phyloP scores from a whole-genome alignment of 2,329 filamentous ascomycete genomes.

The Cytospora mali region DNA sequence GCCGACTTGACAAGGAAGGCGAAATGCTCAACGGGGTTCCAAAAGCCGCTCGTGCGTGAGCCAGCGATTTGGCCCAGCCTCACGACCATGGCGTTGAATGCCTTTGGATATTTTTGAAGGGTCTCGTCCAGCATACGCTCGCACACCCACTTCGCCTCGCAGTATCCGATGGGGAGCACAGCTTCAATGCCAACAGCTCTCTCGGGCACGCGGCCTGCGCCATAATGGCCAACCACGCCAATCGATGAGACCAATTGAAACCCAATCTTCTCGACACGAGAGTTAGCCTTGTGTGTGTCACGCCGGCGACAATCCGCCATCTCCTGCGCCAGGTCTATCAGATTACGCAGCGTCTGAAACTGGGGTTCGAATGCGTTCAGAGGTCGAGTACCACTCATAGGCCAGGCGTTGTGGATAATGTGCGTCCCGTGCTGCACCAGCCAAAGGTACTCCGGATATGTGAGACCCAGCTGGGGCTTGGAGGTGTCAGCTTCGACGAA shows the following conservation, averaged over 20 bases:
- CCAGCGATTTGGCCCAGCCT: constrained; percentile 58
- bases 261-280: constrained; percentile 32
- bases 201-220: constrained; percentile 45
- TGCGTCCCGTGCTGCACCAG: constrained; percentile 48
- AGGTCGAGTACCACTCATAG: constrained; percentile 47
- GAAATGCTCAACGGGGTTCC: constrained; percentile 57
- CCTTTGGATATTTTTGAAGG: constrained; percentile 42
- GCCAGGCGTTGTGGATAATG: constrained; percentile 56
- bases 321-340: constrained; percentile 47
- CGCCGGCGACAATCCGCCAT: neutral
- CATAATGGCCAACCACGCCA: constrained; percentile 38
- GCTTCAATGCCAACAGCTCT: constrained; percentile 40
- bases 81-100: constrained; percentile 47
- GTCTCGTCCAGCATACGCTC: constrained; percentile 54
- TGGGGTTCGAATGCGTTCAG: constrained; percentile 45
- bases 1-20: constrained; percentile 52
- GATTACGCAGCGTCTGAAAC: constrained; percentile 48
- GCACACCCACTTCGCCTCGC: constrained; percentile 54
- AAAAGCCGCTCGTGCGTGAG: constrained; percentile 50
- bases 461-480: constrained; percentile 47
- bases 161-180: constrained; percentile 51
- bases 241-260: constrained; percentile 49
- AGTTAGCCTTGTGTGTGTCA: too few species aligned
- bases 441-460: constrained; percentile 38
- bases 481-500: constrained; percentile 45